A percentile compares a stretch with the other conserved stretches of the same genome.
Evolutionary conservation across 495 filamentous ascomycete genomes (phyloP).

Genomic region (Aspergillus carlsbadensis): DNA sequence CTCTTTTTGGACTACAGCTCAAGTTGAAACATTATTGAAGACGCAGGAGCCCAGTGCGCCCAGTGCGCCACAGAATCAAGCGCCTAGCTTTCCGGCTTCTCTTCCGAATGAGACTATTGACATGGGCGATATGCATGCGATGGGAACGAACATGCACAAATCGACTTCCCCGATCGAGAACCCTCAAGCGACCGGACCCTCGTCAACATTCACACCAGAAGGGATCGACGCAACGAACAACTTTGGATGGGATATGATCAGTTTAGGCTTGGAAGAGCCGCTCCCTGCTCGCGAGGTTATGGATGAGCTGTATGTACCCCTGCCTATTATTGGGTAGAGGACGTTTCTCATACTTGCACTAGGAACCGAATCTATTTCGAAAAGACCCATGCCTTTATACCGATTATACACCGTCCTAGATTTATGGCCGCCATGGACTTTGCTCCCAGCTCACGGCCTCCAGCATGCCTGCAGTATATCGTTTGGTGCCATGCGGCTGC

Average conservation of each 20-base stretch:
- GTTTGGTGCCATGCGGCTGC: slow-evolving; percentile 91
- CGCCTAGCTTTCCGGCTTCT: slow-evolving; percentile 24
- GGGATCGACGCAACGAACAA: slow-evolving; percentile 33
- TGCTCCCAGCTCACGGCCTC: slow-evolving; percentile 80
- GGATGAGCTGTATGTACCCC: slow-evolving; percentile 75
- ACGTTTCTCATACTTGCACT: slow-evolving; percentile 14
- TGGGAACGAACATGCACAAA: slow-evolving; percentile 22
- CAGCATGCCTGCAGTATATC: slow-evolving; percentile 84
- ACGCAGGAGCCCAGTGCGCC: slow-evolving; percentile 42
- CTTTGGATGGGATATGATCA: slow-evolving; percentile 90
- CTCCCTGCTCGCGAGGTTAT: slow-evolving; percentile 84
- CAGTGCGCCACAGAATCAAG: slow-evolving; percentile 18
- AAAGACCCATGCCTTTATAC: slow-evolving; percentile 79
- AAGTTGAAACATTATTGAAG: slow-evolving; percentile 91
- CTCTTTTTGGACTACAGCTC: slow-evolving; percentile 54
- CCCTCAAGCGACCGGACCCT: slow-evolving; percentile 24
- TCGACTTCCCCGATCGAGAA: slow-evolving; percentile 20
- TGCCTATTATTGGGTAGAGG: not conserved
- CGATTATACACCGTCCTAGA: slow-evolving; percentile 85
- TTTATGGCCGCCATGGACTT: slow-evolving; percentile 84
- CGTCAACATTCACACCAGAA: slow-evolving; percentile 22
- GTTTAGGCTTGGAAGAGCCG: slow-evolving; percentile 88
- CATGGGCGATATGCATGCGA: slow-evolving; percentile 27
- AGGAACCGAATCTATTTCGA: slow-evolving; percentile 84
- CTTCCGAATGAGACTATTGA: slow-evolving; percentile 23